Evolutionary conservation across 768 basidiomycete genomes (phyloP).

Genomic region (Podaxis sp.): DNA sequence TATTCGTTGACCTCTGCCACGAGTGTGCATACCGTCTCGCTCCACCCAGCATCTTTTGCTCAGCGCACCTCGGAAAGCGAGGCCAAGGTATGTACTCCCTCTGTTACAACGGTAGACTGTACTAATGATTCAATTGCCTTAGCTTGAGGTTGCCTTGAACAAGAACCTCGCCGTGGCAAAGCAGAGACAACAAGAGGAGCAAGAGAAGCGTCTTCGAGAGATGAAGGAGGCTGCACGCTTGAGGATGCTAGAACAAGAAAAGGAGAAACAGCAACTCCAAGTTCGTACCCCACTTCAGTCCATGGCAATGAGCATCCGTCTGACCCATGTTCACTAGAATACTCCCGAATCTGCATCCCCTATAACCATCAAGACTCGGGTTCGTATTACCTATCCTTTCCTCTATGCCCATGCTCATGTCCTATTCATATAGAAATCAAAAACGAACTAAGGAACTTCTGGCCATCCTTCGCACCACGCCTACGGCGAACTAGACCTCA

Average conservation of each 20-base stretch:
- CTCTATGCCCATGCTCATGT: neutral
- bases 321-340: neutral
- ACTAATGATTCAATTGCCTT: slow-evolving; percentile 15
- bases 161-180: slow-evolving; percentile 34
- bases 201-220: slow-evolving; percentile 4
- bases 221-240: slow-evolving; percentile 7
- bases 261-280: neutral
- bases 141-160: slow-evolving; percentile 69
- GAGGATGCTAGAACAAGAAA: slow-evolving; percentile 3
- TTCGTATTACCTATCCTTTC: slow-evolving; percentile 4
- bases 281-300: neutral
- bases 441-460: slow-evolving; percentile 4
- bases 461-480: neutral
- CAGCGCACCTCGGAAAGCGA: slow-evolving; percentile 70
- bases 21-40: slow-evolving; percentile 60
- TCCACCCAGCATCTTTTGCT: slow-evolving; percentile 72
- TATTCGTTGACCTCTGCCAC: slow-evolving; percentile 72
- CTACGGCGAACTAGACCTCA: slow-evolving; percentile 2
- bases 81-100: slow-evolving; percentile 57
- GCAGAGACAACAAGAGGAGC: slow-evolving; percentile 28
- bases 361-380: slow-evolving; percentile 14
- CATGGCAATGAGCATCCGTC: neutral
- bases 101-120: neutral
- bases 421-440: slow-evolving; percentile 10
- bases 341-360: slow-evolving; percentile 7